Base-by-base conservation (phyloP, 2,329 filamentous ascomycete species). In the Pseudocercospora fijiensis region DNA sequence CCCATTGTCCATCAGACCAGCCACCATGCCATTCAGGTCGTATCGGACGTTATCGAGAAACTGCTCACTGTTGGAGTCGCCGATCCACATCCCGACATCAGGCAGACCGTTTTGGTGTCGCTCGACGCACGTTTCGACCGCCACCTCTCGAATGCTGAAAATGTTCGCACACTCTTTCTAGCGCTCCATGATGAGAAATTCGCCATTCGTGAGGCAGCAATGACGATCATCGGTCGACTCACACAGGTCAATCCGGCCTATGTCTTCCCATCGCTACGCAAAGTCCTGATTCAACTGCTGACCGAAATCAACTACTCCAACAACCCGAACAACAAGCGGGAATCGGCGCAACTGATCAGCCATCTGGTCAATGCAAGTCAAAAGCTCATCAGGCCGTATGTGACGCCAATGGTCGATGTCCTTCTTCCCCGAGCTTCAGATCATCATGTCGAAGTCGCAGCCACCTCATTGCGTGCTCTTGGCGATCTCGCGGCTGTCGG, bases 1-100 rank as follows among this genome's bases (percentile, higher is more conserved):
- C 95, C 95, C 0, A 98, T 99, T 69, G 92, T 99, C 72, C 95
- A 96, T 72, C 95, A 99, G 79, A 97, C 94, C 6, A 98, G 95
- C 76, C 91, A 94, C 69, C 95, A 99, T 76, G 94, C 95, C 0
- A 91, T 98, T 45, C 92, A 97, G 75, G 95, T 99, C 27, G 96
- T 99, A 52, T 91, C 94, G 61, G 95, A 99, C 76, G 95, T 99
- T 30, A 96, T 99, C 63, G 93, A 98, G 78, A 97, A 95, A 74
- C 86, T 99, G 0, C 83, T 99, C 66, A 97, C 94, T 0, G 93
- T 98, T 43, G 94, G 92, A 57, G 91, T 99, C 27, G 95, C 94
- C 13, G 95, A 99, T 74, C 88, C 81, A 11, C 92, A 97, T 70
- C 85, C 92, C 13, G 90, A 90, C 69, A 99, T 99, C 67, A 88